A percentile compares a stretch with the other conserved stretches of the same genome.
These are phyloP conservation scores for Pelargonium nanum DNA, from an alignment of 345 rosid species.

Conservation along the genomic window DNA sequence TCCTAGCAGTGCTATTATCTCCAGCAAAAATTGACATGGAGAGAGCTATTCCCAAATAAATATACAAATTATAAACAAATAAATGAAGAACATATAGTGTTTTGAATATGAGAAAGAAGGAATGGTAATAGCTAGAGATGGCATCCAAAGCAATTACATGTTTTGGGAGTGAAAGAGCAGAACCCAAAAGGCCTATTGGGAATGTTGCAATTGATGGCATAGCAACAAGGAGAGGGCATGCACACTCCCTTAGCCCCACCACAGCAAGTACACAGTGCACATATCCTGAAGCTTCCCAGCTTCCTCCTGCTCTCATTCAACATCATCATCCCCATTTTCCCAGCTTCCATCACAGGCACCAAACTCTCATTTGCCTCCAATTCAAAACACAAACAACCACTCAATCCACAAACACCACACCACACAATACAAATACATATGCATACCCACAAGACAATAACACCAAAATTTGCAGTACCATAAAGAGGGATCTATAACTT, in stretches of 20 bases:
- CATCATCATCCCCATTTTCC: constrained; percentile 43
- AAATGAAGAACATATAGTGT: constrained; percentile 46
- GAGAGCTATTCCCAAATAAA: constrained; percentile 22
- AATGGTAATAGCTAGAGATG: constrained; percentile 32
- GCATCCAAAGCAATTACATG: constrained; percentile 93
- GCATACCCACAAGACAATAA: neutral
- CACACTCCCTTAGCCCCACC: constrained; percentile 78
- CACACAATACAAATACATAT: constrained; percentile 18
- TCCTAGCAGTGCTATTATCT: constrained; percentile 17
- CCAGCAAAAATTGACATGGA: constrained; percentile 24
- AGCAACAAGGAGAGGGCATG: constrained; percentile 88
- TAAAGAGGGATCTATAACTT: neutral
- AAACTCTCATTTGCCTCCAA: constrained; percentile 41
- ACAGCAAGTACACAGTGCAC: constrained; percentile 93
- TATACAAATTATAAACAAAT: constrained; percentile 38
- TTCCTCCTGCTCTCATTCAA: constrained; percentile 78
- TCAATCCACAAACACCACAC: constrained; percentile 22
- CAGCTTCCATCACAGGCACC: constrained; percentile 18
- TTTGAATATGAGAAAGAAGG: constrained; percentile 4
- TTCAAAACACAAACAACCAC: neutral
- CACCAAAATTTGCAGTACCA: constrained; percentile 6
- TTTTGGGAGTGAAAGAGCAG: constrained; percentile 92
- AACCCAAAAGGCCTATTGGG: constrained; percentile 94
- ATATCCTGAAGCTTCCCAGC: constrained; percentile 75
- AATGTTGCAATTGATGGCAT: constrained; percentile 92